Base-by-base conservation (phyloP, 495 filamentous ascomycete species). In the Pseudotulostoma volvatum region DNA sequence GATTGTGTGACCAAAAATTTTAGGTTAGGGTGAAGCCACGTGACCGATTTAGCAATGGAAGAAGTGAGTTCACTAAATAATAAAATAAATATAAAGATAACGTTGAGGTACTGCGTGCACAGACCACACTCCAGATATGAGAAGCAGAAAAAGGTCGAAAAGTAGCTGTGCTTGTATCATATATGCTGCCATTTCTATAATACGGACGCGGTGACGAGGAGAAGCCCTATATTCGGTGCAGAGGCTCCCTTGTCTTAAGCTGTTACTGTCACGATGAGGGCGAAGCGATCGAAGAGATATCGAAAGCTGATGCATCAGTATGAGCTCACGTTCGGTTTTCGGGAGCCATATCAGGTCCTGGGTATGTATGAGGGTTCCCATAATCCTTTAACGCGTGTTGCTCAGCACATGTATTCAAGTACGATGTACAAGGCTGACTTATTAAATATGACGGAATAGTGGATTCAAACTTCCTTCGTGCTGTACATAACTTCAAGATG, bases 301-400 rank as follows among this genome's bases (percentile, higher is more conserved):
- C 78, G 84, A 52, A 93, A 93, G 75, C 71, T 95, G 41, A 95
- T 99, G 85, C 74, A 82, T 47, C 76, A 86, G 51, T 96, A 85
- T 73, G 73, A 74, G 50, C 64, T 84, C 43, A 72, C 68, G 34
- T 92, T 87, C 46, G 77, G 79, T 16, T 94, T 93, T 56, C 82
- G 87, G 39, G 81, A 86, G 53, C 84, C 88, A 4, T 96, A 94
- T 54, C 88, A 96, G 64, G 78, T 96, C 13, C 70, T 96, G 25
- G 58, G 77, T 82, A 63, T 36, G 64, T 46, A 11, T 8, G n/a
- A n/a, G n/a, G n/a, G n/a, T n/a, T n/a, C n/a, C n/a, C n/a, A n/a
- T 15, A 18, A 16, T 15, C 16, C 28, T 11, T 34, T 9, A 21
- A 8, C 18, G 2, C 13, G 8, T 15, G n/a, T n/a, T n/a, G n/a